These are phyloP conservation scores for Cyanidioschyzon merolae DNA, from an alignment of 23 red algal species.

Conservation along the genomic window DNA sequence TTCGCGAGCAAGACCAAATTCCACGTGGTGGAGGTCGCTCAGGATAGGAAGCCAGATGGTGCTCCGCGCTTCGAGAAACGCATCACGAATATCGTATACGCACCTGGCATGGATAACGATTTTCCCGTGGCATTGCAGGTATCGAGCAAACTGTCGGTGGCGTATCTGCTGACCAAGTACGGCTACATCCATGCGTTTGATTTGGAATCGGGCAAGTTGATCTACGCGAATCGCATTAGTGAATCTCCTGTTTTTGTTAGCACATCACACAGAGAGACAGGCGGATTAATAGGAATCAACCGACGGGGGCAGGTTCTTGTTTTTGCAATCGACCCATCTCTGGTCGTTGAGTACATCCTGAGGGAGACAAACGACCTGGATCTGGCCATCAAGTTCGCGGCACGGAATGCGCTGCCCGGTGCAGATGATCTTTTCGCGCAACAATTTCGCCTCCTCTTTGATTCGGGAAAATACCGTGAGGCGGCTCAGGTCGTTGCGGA, in stretches of 20 bases:
- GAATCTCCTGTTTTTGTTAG: conserved; percentile 79
- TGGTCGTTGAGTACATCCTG: conserved; percentile 79
- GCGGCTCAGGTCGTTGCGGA: conserved; percentile 90
- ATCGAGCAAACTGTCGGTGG: conserved; percentile 61
- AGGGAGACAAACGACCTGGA: conserved; percentile 68
- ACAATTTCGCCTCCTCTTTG: conserved; percentile 84
- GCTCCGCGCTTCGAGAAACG: conserved; percentile 92
- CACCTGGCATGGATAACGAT: conserved; percentile 55
- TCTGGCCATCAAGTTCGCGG: conserved; percentile 68
- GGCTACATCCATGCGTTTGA: conserved; percentile 96
- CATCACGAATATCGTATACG: conserved; percentile 61
- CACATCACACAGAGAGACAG: conserved; percentile 39
- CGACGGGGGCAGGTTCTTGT: conserved; percentile 68
- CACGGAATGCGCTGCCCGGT: conserved; percentile 86
- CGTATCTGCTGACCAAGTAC: conserved; percentile 78
- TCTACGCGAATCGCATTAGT: conserved; percentile 94
- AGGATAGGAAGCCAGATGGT: conserved; percentile 77
- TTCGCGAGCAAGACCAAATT: conserved; percentile 84
- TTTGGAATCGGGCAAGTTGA: conserved; percentile 57
- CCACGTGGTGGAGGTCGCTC: conserved; percentile 85
- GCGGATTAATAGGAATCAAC: conserved; percentile 79
- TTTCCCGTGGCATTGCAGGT: conserved; percentile 74
- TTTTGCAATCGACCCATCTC: conserved; percentile 39
- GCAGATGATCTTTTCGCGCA: conserved; percentile 75
- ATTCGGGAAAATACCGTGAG: conserved; percentile 73